A percentile compares a stretch with the other conserved stretches of the same genome.
Conservation (phyloP, 2,329 filamentous ascomycete species). For the Pseudopyricularia javanii region DNA sequence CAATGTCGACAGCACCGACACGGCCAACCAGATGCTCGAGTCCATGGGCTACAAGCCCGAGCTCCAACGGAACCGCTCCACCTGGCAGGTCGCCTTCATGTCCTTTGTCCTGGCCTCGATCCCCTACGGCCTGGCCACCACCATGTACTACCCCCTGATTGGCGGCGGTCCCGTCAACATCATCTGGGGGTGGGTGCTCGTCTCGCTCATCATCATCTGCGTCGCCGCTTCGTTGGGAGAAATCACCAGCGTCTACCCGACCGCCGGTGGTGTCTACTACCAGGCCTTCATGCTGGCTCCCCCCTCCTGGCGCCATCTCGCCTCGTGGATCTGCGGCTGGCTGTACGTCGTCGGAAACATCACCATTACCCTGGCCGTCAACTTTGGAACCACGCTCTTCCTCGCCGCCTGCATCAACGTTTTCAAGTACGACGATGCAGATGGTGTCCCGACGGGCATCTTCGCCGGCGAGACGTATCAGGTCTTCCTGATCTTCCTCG, state of each 20-base stretch:
- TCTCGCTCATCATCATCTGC: constrained; percentile 59
- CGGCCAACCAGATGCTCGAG: constrained; percentile 3
- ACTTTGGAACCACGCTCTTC: constrained; percentile 64
- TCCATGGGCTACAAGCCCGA: constrained; percentile 44
- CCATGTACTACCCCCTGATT: constrained; percentile 52
- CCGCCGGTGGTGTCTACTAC: constrained; percentile 69
- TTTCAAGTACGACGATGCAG: constrained; percentile 25
- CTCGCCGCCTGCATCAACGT: constrained; percentile 43
- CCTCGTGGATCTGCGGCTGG: constrained; percentile 66
- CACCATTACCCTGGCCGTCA: constrained; percentile 72
- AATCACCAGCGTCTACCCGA: constrained; percentile 65
- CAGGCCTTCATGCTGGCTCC: constrained; percentile 65
- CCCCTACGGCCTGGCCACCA: constrained; percentile 62
- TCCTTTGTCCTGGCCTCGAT: constrained; percentile 50
- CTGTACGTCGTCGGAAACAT: constrained; percentile 69
- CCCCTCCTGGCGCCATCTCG: constrained; percentile 43
- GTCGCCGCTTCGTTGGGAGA: constrained; percentile 61
- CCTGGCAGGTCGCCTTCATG: constrained; percentile 48
- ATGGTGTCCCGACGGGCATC: constrained; percentile 11
- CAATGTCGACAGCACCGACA: background rate
- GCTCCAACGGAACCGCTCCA: constrained; percentile 43
- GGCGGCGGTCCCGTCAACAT: constrained; percentile 57
- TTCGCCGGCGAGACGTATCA: constrained; percentile 46
- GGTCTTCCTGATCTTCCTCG: constrained; percentile 60
- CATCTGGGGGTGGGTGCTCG: constrained; percentile 60